Evolutionary conservation across 305 asterid genomes (phyloP).

Genomic region (Solanum chacoense): DNA sequence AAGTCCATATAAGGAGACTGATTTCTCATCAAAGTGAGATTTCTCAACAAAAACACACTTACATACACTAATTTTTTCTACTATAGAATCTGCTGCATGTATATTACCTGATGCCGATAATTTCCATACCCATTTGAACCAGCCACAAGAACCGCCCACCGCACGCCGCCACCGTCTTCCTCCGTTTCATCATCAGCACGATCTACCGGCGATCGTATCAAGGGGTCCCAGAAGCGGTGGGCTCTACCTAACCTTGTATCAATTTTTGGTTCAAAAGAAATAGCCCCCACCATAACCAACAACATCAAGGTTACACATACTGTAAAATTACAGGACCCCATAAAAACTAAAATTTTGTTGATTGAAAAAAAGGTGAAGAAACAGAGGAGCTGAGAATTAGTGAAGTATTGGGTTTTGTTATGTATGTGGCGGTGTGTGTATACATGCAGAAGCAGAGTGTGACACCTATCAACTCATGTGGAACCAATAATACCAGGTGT

Average conservation of each 20-base stretch:
- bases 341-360: neutral
- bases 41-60: too few species aligned
- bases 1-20: too few species aligned
- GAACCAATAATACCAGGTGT: constrained; percentile 9
- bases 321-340: constrained; percentile 18
- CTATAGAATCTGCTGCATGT: neutral
- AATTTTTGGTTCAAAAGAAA: constrained; percentile 14
- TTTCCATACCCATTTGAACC: constrained; percentile 83
- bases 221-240: constrained; percentile 43
- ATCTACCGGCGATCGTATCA: constrained; percentile 53
- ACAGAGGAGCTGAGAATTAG: neutral
- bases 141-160: constrained; percentile 94
- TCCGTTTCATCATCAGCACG: constrained; percentile 14
- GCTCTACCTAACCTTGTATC: constrained; percentile 6
- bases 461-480: constrained; percentile 39
- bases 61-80: neutral
- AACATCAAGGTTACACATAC: constrained; percentile 12
- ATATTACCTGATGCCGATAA: constrained; percentile 77
- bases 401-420: neutral
- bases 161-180: constrained; percentile 23
- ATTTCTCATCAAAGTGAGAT: too few species aligned
- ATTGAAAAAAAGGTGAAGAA: neutral
- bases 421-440: constrained; percentile 12
- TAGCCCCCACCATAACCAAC: constrained; percentile 18
- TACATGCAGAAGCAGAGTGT: constrained; percentile 44